Evolutionary conservation across 169 alveolate species (phyloP), one percentile per base, ranked within the genome.

Genomic region (Neospora caninum): DNA sequence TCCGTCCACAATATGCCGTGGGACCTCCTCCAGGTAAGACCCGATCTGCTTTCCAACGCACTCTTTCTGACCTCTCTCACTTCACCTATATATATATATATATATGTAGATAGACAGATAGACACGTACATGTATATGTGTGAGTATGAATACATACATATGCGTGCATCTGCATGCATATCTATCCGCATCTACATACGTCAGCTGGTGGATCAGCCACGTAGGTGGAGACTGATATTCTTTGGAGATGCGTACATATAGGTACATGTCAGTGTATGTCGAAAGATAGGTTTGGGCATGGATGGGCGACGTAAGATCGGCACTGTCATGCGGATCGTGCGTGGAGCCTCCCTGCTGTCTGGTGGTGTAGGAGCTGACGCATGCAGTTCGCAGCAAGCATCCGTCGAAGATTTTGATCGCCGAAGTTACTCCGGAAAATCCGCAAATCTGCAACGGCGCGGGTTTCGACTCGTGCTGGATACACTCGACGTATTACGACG

Each of bases 381-480:
- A 78, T n/a, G 86, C 45, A 16, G 45, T 78, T 36, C 39, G 86
- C 27, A 78, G 86, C 45, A 88, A 93, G 73, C 94, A 83, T 70
- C 96, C 95, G 1, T 42, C 92, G 53, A 53, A 88, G 29, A 88
- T 54, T 88, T 82, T 95, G 64, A 94, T 95, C 36, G 97, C 97
- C 27, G 97, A 95, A 84, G 88, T 95, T 36, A 95, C 95, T 25
- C 97, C 97, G 1, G 97, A 95, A 87, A 88, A 95, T 39, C 96
- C 96, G 41, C 80, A 69, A 18, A 82, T 94, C 80, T 91, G 95
- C 70, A 39, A 58, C 43, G 94, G 82, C 39, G 94, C 95, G 38
- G 96, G 95, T 16, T 96, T 92, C 78, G 97, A 96, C 88, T 83
- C 95, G 34, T 94, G 96, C 88, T 96, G 97, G 97, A 88, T 96